These are phyloP conservation scores for Aureobasidium sp. DNA, from an alignment of 2,329 filamentous ascomycete genomes.

Conservation along the genomic window DNA sequence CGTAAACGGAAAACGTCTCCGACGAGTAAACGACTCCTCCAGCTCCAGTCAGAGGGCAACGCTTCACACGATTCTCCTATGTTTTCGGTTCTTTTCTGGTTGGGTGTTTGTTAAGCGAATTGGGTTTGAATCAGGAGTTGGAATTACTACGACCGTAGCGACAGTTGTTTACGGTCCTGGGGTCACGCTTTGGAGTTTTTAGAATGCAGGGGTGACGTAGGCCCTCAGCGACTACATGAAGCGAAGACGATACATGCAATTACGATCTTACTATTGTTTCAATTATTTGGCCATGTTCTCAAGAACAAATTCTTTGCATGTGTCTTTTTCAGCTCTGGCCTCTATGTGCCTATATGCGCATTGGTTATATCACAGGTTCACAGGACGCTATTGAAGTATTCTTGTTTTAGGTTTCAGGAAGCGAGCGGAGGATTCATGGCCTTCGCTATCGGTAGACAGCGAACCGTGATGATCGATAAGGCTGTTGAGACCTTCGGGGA, in stretches of 20 bases:
- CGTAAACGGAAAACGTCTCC: not conserved
- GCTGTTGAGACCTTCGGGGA: not conserved
- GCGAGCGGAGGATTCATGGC: not conserved
- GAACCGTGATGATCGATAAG: not conserved
- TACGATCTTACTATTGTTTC: not conserved
- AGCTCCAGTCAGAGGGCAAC: not conserved
- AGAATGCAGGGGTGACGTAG: constrained; percentile 9
- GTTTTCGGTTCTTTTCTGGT: not conserved
- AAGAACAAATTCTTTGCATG: not conserved
- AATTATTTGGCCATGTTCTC: not conserved
- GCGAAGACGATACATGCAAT: constrained; percentile 6
- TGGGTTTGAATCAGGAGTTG: constrained; percentile 1
- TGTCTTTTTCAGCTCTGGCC: not conserved
- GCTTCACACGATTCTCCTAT: constrained; percentile 9
- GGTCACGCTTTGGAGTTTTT: not conserved
- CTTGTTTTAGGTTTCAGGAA: constrained; percentile 8
- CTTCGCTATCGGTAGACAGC: not conserved
- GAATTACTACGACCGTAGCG: not conserved
- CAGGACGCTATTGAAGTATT: constrained; percentile 5
- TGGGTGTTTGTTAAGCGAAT: not conserved
- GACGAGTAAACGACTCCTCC: not conserved
- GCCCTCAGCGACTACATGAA: not conserved
- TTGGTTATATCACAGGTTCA: not conserved
- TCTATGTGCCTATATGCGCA: not conserved
- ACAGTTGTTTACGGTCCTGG: not conserved